phyloP scores from a whole-genome alignment of 2,329 filamentous ascomycete genomes.

The Colletotrichum scovillei region DNA sequence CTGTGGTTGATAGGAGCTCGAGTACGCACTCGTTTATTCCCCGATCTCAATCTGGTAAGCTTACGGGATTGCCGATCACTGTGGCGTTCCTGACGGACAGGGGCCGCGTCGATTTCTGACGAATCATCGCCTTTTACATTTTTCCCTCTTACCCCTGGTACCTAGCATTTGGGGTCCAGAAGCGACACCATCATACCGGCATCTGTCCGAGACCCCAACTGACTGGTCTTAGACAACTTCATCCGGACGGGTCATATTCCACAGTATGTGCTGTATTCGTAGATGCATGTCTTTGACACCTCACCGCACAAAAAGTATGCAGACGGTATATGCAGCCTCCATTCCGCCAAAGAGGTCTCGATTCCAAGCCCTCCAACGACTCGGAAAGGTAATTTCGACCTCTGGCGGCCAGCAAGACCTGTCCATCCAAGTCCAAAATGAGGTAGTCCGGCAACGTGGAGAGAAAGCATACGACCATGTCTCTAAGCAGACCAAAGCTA shows the following conservation, averaged over 20 bases:
- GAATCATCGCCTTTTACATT: conserved; percentile 6
- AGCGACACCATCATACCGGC: not conserved
- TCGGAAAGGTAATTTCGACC: not conserved
- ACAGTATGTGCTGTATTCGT: not conserved
- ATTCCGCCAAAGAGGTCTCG: not conserved
- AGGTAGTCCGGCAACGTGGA: not conserved
- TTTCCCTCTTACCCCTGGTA: not conserved
- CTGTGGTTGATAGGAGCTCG: conserved; percentile 12
- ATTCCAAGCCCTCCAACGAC: not conserved
- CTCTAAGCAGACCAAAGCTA: conserved; percentile 2
- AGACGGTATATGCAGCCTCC: not conserved
- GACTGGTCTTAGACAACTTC: conserved; percentile 7
- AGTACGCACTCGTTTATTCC: conserved; percentile 26
- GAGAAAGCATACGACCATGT: not conserved
- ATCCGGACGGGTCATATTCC: not conserved
- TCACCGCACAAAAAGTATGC: not conserved
- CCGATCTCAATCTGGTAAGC: conserved; percentile 30
- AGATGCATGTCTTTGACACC: conserved; percentile 1
- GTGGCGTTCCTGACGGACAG: conserved; percentile 36
- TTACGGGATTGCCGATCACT: conserved; percentile 36
- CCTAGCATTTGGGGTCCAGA: not conserved
- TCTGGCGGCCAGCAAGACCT: not conserved
- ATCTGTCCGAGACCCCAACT: not conserved
- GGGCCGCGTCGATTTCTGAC: conserved; percentile 8
- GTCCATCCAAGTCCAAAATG: not conserved